Percentiles rank a stretch among this genome's conserved stretches.
phyloP scores from a whole-genome alignment of 352 stramenopile species.

The Discostella stelligera region DNA sequence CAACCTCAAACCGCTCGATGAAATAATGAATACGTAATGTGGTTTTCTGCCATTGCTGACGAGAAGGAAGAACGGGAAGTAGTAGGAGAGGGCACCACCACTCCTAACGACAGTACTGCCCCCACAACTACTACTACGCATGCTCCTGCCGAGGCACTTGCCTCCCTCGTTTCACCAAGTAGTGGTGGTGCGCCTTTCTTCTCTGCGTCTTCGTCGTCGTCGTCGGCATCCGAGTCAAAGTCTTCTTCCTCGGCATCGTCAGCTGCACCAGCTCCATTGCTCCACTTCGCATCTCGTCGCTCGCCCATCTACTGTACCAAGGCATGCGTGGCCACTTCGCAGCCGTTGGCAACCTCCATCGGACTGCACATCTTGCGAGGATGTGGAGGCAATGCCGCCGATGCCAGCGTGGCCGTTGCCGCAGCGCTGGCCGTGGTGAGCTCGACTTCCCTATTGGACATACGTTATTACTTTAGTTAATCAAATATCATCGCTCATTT shows the following conservation, averaged over 20 bases:
- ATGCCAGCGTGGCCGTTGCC: slow-evolving; percentile 86
- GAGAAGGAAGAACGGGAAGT: not conserved
- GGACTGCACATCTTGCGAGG: slow-evolving; percentile 87
- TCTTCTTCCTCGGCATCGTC: not conserved
- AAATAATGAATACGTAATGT: too few species aligned
- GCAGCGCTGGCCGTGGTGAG: slow-evolving; percentile 82
- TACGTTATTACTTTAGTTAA: too few species aligned
- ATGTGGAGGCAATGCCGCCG: slow-evolving; percentile 90
- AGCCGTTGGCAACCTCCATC: slow-evolving; percentile 91
- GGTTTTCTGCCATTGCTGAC: not conserved
- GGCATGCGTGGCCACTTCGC: slow-evolving; percentile 90
- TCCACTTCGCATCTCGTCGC: slow-evolving; percentile 72
- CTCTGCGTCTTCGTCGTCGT: too few species aligned
- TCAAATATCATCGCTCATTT: not conserved
- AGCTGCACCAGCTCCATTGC: not conserved
- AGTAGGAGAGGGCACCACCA: too few species aligned
- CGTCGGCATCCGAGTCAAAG: not conserved
- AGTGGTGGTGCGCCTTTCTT: too few species aligned
- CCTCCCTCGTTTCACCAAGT: too few species aligned
- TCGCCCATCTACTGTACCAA: slow-evolving; percentile 88
- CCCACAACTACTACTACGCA: too few species aligned
- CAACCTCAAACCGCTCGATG: too few species aligned
- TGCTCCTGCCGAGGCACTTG: too few species aligned
- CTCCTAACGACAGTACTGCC: too few species aligned
- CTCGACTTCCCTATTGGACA: too few species aligned